phyloP scores from a whole-genome alignment of 345 rosid genomes.

The Cardiospermum halicacabum region DNA sequence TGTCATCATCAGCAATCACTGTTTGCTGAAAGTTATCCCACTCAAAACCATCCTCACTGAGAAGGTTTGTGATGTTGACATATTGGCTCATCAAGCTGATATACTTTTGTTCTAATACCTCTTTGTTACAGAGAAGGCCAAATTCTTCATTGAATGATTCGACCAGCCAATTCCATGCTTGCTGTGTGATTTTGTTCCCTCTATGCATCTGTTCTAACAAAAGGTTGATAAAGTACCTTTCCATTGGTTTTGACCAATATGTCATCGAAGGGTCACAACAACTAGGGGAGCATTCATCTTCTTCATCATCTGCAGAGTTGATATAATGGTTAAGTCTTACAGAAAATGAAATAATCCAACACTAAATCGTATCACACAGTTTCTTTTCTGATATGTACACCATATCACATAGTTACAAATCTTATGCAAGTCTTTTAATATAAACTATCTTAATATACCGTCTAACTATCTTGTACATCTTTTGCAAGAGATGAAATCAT shows the following conservation, averaged over 20 bases:
- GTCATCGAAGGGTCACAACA: conserved; percentile 16
- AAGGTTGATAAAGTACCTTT: conserved; percentile 47
- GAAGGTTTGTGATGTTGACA: conserved; percentile 44
- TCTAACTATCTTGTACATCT: conserved; percentile 1
- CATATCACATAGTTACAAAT: not conserved
- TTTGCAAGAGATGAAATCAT: not conserved
- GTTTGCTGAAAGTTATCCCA: conserved; percentile 58
- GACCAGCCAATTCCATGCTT: conserved; percentile 54
- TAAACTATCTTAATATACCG: too few species aligned
- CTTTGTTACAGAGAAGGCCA: conserved; percentile 37
- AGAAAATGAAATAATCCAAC: not conserved
- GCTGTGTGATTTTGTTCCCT: conserved; percentile 48
- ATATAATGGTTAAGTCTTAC: not conserved
- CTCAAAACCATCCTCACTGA: conserved; percentile 39
- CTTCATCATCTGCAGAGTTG: conserved; percentile 32
- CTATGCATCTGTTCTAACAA: conserved; percentile 46
- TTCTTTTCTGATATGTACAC: too few species aligned
- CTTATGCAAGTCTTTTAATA: not conserved
- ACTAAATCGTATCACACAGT: not conserved
- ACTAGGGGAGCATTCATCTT: conserved; percentile 21
- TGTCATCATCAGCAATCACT: conserved; percentile 41
- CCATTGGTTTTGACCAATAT: conserved; percentile 47
- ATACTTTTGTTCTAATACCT: conserved; percentile 45
- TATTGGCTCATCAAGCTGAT: conserved; percentile 56
- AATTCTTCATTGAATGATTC: conserved; percentile 50